Conservation (phyloP, 139 green algal genomes). For the Spirogloea muscicola region DNA sequence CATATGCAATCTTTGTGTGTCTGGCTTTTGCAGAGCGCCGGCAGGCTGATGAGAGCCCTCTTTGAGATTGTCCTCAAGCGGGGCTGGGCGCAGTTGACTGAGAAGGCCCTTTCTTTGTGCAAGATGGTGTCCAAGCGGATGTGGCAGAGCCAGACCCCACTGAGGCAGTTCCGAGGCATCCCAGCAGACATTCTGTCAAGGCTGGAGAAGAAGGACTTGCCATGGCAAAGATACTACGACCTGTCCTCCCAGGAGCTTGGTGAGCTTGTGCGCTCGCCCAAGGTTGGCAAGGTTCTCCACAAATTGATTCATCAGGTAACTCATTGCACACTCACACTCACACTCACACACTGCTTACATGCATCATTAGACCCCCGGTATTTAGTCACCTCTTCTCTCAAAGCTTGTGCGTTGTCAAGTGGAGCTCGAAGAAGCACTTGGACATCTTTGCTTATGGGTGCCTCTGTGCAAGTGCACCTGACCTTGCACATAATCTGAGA, state of each 20-base stretch:
- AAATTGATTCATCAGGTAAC: constrained; percentile 90
- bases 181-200: constrained; percentile 57
- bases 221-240: constrained; percentile 97
- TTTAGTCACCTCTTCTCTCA: too few relatives aligned
- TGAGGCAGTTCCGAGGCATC: constrained; percentile 57
- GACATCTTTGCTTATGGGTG: too few relatives aligned
- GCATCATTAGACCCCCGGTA: too few relatives aligned
- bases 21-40: constrained; percentile 62
- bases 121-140: constrained; percentile 90
- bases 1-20: too few relatives aligned
- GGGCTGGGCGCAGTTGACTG: constrained; percentile 84
- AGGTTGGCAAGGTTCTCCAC: constrained; percentile 94
- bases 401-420: too few relatives aligned
- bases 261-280: constrained; percentile 90
- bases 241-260: constrained; percentile 84
- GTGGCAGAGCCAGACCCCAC: constrained; percentile 86
- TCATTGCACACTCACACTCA: too few relatives aligned
- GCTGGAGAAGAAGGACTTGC: constrained; percentile 89
- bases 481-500: too few relatives aligned
- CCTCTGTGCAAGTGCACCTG: too few relatives aligned
- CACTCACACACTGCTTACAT: too few relatives aligned
- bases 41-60: constrained; percentile 89
- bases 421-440: too few relatives aligned
- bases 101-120: constrained; percentile 81
- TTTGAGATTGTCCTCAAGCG: constrained; percentile 93